Evolutionary conservation across 192 early-diverging fungal genomes (phyloP).

Genomic region (Mortierella claussenii): DNA sequence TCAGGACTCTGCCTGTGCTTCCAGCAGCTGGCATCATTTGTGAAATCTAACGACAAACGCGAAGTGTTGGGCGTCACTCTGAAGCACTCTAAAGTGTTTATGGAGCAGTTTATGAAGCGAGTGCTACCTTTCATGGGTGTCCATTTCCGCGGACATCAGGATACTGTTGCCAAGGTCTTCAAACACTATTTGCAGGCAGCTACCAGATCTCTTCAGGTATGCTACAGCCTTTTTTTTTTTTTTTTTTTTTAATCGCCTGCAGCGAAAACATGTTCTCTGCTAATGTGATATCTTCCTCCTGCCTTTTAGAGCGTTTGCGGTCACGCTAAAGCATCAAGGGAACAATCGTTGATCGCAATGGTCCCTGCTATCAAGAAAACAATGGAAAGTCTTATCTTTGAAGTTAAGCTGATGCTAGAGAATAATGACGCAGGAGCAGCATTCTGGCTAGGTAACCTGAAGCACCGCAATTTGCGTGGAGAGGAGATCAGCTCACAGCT

Average conservation of each 20-base stretch:
- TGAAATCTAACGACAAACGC: conserved; percentile 61
- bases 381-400: conserved; percentile 78
- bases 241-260: no score
- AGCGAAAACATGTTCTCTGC: neutral
- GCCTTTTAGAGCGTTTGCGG: conserved; percentile 75
- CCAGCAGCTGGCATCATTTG: conserved; percentile 54
- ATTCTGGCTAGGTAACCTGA: conserved; percentile 64
- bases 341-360: conserved; percentile 65
- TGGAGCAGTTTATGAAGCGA: conserved; percentile 64
- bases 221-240: neutral
- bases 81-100: conserved; percentile 59
- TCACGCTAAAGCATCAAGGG: conserved; percentile 78
- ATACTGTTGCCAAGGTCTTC: conserved; percentile 57
- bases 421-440: conserved; percentile 67
- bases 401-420: conserved; percentile 78
- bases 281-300: neutral
- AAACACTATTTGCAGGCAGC: conserved; percentile 59
- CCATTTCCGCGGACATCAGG: conserved; percentile 58
- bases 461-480: conserved; percentile 77
- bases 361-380: conserved; percentile 77
- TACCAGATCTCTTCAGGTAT: conserved; percentile 63
- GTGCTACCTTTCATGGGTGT: conserved; percentile 60
- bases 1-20: conserved; percentile 55
- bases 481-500: conserved; percentile 70
- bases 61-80: conserved; percentile 55